Evolutionary conservation across 176 grass and related monocot species (phyloP).

Genomic region (Raddia distichophylla): DNA sequence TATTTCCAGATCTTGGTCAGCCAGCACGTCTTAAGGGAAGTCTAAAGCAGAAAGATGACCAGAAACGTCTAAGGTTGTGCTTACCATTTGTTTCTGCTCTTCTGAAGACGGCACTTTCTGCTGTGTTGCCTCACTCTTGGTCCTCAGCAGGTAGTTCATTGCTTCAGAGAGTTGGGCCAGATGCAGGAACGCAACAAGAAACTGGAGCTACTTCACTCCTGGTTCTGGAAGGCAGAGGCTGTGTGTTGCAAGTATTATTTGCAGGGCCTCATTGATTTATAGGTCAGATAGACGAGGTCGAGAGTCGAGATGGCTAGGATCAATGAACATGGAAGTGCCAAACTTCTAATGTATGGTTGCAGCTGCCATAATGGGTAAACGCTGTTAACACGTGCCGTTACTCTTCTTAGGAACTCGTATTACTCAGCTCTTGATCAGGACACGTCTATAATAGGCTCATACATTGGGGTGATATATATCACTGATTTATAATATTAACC

Average conservation of each 20-base stretch:
- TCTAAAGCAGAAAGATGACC: neutral
- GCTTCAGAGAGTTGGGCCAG: neutral
- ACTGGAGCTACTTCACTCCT: neutral
- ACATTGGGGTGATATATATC: too few relatives aligned
- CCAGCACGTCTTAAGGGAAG: neutral
- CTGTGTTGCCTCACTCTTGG: neutral
- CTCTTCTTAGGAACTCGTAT: too few relatives aligned
- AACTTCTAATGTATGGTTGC: too few relatives aligned
- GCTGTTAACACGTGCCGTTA: too few relatives aligned
- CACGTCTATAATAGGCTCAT: too few relatives aligned
- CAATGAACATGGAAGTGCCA: too few relatives aligned
- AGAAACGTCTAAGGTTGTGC: neutral
- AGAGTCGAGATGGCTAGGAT: too few relatives aligned
- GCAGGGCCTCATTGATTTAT: neutral
- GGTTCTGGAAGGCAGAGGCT: neutral
- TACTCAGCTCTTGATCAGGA: too few relatives aligned
- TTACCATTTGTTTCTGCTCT: constrained; percentile 26
- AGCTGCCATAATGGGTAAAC: too few relatives aligned
- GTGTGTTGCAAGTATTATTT: neutral
- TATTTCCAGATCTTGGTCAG: too few relatives aligned
- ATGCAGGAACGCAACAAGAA: neutral
- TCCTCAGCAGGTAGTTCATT: constrained; percentile 24
- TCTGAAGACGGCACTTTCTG: neutral
- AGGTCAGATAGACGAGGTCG: neutral
- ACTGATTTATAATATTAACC: too few relatives aligned